Conservation (phyloP, 2,329 filamentous ascomycete genomes). For the Clathrospora elynae region DNA sequence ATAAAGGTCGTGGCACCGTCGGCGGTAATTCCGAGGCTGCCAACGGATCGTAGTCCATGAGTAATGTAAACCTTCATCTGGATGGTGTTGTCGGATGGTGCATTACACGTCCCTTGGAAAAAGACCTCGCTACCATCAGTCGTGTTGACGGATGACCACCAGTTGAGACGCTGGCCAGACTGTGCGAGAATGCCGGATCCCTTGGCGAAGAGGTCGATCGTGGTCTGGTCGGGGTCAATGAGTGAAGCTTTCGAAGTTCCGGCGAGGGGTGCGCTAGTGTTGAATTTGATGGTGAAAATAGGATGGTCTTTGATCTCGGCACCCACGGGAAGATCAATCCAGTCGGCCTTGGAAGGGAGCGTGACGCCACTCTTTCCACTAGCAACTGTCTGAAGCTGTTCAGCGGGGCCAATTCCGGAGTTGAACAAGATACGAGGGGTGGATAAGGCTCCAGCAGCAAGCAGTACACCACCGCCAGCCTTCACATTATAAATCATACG, state of each 20-base stretch:
- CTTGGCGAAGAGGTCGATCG: constrained; percentile 42
- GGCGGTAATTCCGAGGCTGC: constrained; percentile 55
- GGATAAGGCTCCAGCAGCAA: constrained; percentile 70
- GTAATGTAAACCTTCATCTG: constrained; percentile 61
- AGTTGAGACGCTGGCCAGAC: constrained; percentile 55
- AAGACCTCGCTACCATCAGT: constrained; percentile 48
- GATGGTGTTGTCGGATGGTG: constrained; percentile 42
- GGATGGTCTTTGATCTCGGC: constrained; percentile 50
- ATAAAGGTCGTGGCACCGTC: constrained; percentile 51
- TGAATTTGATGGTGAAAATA: constrained; percentile 45
- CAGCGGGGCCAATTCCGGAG: constrained; percentile 68
- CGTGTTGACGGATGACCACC: constrained; percentile 54
- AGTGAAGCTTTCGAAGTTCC: constrained; percentile 30
- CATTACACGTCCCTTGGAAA: constrained; percentile 56
- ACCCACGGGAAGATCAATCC: constrained; percentile 58
- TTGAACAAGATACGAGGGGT: constrained; percentile 70
- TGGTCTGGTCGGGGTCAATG: constrained; percentile 37
- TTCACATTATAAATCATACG: constrained; percentile 60
- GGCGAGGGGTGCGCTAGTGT: constrained; percentile 27
- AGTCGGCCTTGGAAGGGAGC: constrained; percentile 51
- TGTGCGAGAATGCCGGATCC: constrained; percentile 52
- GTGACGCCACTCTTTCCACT: constrained; percentile 49
- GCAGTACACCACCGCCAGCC: constrained; percentile 64
- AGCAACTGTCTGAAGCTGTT: constrained; percentile 53
- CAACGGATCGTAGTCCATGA: constrained; percentile 65